These are phyloP conservation scores for Saposhnikovia divaricata DNA, from an alignment of 129 eudicot species.

Conservation along the genomic window DNA sequence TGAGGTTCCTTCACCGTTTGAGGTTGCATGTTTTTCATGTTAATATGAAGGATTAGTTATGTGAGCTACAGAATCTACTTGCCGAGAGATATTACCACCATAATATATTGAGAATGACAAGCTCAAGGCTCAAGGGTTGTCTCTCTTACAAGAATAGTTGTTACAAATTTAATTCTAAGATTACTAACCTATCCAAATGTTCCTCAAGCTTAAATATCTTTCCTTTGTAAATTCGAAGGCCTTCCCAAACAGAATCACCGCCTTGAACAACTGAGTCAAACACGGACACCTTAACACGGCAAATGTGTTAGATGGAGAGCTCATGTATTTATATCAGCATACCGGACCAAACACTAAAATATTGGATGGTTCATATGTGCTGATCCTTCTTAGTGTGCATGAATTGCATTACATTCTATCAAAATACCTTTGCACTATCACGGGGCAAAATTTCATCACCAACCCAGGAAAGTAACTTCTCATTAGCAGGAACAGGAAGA, in stretches of 20 bases:
- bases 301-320: slow-evolving; percentile 7
- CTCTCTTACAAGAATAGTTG: not conserved
- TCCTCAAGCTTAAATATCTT: slow-evolving; percentile 94
- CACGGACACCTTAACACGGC: slow-evolving; percentile 64
- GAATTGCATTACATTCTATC: slow-evolving; percentile 7
- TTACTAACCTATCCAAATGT: slow-evolving; percentile 80
- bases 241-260: slow-evolving; percentile 99
- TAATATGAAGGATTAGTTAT: not conserved
- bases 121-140: not conserved
- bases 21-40: not conserved
- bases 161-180: not conserved
- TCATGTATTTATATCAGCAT: not conserved
- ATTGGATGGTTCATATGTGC: not conserved
- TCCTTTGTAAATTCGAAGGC: slow-evolving; percentile 75
- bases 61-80: not conserved
- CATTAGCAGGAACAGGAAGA: slow-evolving; percentile 82
- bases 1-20: not conserved
- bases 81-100: not conserved
- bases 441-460: slow-evolving; percentile 92
- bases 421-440: slow-evolving; percentile 66
- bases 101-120: not conserved
- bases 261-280: slow-evolving; percentile 98
- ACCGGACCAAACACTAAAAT: not conserved
- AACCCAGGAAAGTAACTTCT: slow-evolving; percentile 91
- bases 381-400: not conserved